Evolutionary conservation across 805 yeast species (phyloP), one percentile per base, ranked within the genome.

Genomic region (Metschnikowia kunwiensis): DNA sequence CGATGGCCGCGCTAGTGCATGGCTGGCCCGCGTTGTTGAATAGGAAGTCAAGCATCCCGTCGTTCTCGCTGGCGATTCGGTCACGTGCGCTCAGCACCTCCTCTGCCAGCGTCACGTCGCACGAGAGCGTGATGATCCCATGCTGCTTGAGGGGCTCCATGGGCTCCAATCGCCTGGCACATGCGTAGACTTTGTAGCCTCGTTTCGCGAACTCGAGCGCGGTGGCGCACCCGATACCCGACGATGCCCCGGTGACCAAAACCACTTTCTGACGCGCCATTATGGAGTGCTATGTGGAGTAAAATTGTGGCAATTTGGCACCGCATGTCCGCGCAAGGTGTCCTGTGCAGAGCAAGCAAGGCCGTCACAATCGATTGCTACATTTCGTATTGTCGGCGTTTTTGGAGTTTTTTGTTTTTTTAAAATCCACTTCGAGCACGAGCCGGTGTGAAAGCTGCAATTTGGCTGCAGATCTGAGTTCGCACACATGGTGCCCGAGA

Each of bases 21-120:
- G 86, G 71, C 47, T 74, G 80, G 10, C 88, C 88, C 1, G 94
- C 94, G 55, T 84, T 84, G 57, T 84, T 84, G 61, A 70, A 81
- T 32, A 84, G 55, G 8, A 80, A 46, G 49, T 82, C 86, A 38
- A 82, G 54, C 32, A 68, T 63, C 1, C 72, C 73, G 20, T 70
- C 75, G 10, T 71, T 64, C 24, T 71, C 65, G 2, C 50, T 44
- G 0, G 46, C 37, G n/a, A 81, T 63, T 17, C 62, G 59, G n/a
- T 66, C 49, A 37, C 68, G 72, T 15, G 77, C 67, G 13, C 60
- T 45, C 3, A 47, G n/a, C 25, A 80, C 74, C 18, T 77, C 72
- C 20, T 70, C 73, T 2, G 54, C 32, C 1, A 72, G 63, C 0
- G 81, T 55, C 14, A 84, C 84, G 51, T 84, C 94, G 36, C 82